These are phyloP conservation scores for Byssothecium circinans DNA, from an alignment of 2,329 filamentous ascomycete genomes.

Conservation along the genomic window DNA sequence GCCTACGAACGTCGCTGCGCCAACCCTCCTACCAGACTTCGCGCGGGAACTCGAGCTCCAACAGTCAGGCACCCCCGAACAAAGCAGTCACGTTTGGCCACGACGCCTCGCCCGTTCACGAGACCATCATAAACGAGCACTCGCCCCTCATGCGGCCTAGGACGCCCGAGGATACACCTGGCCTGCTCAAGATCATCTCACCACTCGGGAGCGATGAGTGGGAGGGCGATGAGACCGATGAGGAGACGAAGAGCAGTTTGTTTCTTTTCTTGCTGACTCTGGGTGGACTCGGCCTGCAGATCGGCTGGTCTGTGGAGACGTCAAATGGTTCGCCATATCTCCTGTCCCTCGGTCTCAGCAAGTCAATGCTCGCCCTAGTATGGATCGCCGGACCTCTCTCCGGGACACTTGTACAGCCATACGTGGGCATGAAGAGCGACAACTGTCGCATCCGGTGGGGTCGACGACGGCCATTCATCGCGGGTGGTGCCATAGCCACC, in stretches of 20 bases:
- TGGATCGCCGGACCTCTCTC: slow-evolving; percentile 61
- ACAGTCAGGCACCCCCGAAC: slow-evolving; percentile 21
- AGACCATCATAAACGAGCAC: slow-evolving; percentile 37
- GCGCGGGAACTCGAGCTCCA: slow-evolving; percentile 6
- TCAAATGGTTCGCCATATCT: slow-evolving; percentile 79
- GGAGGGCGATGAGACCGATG: slow-evolving; percentile 49
- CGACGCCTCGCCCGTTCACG: slow-evolving; percentile 23
- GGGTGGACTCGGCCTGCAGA: slow-evolving; percentile 82
- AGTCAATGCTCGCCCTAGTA: slow-evolving; percentile 55
- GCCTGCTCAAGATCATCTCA: slow-evolving; percentile 37
- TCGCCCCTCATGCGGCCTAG: slow-evolving; percentile 38
- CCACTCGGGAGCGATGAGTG: slow-evolving; percentile 43
- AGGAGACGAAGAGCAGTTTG: slow-evolving; percentile 77
- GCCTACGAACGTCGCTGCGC: not conserved
- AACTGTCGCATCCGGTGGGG: slow-evolving; percentile 52
- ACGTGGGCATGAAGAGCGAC: slow-evolving; percentile 58
- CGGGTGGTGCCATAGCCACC: slow-evolving; percentile 53
- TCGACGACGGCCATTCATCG: slow-evolving; percentile 56
- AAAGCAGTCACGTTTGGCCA: slow-evolving; percentile 43
- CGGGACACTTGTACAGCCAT: slow-evolving; percentile 57
- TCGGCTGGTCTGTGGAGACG: slow-evolving; percentile 93
- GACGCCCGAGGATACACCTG: slow-evolving; percentile 33
- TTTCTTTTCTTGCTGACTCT: slow-evolving; percentile 86
- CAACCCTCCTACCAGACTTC: slow-evolving; percentile 9
- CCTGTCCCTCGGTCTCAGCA: slow-evolving; percentile 55